phyloP scores from a whole-genome alignment of 306 rosid species.

The Notholithocarpus densiflorus region DNA sequence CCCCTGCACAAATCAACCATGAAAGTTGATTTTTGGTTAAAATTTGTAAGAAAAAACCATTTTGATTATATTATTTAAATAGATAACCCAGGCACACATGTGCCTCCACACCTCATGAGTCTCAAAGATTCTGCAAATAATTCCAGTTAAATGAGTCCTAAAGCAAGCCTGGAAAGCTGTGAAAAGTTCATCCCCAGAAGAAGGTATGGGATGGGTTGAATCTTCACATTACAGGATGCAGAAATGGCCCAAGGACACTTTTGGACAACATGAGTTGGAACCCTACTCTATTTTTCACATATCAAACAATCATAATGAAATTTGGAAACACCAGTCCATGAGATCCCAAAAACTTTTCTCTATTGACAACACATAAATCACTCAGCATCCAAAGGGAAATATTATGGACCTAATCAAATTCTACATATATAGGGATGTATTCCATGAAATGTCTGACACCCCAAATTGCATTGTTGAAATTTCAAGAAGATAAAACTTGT shows the following conservation, averaged over 20 bases:
- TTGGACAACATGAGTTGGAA: neutral
- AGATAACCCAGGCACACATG: neutral
- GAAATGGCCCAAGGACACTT: neutral
- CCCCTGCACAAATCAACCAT: constrained; percentile 43
- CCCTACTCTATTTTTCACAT: neutral
- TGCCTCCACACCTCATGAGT: neutral
- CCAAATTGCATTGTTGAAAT: neutral
- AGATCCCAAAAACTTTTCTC: neutral
- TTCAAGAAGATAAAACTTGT: neutral
- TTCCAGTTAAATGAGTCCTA: neutral
- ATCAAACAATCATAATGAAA: neutral
- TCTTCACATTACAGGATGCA: neutral
- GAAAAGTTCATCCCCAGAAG: neutral
- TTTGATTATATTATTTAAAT: neutral
- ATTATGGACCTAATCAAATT: neutral
- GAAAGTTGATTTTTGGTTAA: neutral
- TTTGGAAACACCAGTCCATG: neutral
- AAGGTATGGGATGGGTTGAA: neutral
- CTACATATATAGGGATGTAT: neutral
- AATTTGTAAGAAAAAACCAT: neutral
- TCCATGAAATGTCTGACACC: neutral
- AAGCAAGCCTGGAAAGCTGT: neutral
- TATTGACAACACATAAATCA: neutral
- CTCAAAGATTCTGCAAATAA: neutral
- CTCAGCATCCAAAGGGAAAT: neutral